phyloP scores from a whole-genome alignment of 305 asterid genomes.

The Salvia sclarea region DNA sequence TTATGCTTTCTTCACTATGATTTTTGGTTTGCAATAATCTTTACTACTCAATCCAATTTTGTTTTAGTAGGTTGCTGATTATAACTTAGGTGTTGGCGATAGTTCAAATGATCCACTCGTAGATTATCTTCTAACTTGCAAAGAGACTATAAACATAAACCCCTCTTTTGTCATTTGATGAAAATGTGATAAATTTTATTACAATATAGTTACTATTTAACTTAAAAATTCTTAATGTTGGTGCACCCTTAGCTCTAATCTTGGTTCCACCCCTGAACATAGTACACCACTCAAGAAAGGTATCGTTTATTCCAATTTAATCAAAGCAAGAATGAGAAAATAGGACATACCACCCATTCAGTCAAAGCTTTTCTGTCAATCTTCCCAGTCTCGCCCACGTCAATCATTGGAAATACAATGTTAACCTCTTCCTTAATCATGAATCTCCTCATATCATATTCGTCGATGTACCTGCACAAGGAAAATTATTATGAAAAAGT shows the following conservation, averaged over 20 bases:
- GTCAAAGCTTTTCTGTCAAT: constrained; percentile 71
- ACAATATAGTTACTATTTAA: background rate
- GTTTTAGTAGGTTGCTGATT: background rate
- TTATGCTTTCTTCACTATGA: background rate
- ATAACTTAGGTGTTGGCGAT: background rate
- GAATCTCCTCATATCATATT: constrained; percentile 69
- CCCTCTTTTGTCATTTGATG: background rate
- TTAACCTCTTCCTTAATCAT: constrained; percentile 88
- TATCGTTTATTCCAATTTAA: background rate
- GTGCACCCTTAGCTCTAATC: background rate
- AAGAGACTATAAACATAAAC: background rate
- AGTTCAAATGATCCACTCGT: background rate
- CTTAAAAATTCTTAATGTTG: background rate
- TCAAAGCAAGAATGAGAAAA: constrained; percentile 2
- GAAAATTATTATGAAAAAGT: background rate
- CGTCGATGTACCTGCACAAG: constrained; percentile 61
- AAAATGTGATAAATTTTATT: background rate
- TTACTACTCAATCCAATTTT: background rate
- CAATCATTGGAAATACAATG: constrained; percentile 76
- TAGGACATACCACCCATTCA: constrained; percentile 77
- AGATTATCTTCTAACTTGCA: background rate
- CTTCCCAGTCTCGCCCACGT: constrained; percentile 72
- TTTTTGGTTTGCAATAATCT: background rate
- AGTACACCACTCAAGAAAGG: background rate
- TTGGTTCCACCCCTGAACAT: background rate